Percentiles rank a stretch among this genome's conserved stretches.
Conservation (phyloP, 768 basidiomycete species). For the Pleurotus giganteus region DNA sequence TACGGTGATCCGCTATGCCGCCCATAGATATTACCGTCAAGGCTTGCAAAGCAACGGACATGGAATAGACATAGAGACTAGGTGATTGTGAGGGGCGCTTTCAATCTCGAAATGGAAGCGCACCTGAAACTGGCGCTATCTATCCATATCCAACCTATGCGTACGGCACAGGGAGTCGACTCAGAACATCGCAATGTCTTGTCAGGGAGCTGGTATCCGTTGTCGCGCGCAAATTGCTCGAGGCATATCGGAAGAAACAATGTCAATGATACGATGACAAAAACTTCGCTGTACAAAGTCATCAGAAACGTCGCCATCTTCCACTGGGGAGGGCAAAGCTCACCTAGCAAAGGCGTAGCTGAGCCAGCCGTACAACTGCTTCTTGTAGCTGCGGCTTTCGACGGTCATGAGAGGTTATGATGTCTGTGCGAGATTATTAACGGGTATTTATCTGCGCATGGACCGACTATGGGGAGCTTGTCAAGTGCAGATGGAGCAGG, state of each 20-base stretch:
- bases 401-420: conserved; percentile 9
- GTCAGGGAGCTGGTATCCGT: conserved; percentile 77
- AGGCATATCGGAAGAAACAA: conserved; percentile 82
- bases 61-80: conserved; percentile 86
- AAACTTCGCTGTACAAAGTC: conserved; percentile 57
- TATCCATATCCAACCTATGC: conserved; percentile 81
- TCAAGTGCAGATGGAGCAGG: too few relatives aligned
- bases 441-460: too few relatives aligned
- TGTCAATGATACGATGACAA: conserved; percentile 77
- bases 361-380: conserved; percentile 70
- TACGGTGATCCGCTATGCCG: conserved; percentile 86
- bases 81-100: background rate
- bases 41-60: conserved; percentile 87
- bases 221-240: conserved; percentile 88
- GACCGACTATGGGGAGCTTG: too few relatives aligned
- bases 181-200: conserved; percentile 57
- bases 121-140: conserved; percentile 93
- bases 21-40: conserved; percentile 96
- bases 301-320: background rate
- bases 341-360: conserved; percentile 86
- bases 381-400: conserved; percentile 27
- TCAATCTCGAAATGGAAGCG: conserved; percentile 14
- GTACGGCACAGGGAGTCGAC: conserved; percentile 72
- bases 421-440: too few relatives aligned
- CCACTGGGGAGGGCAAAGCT: background rate